Evolutionary conservation across 495 filamentous ascomycete species (phyloP), one percentile per base, ranked within the genome.

Genomic region (Niebla homalea): DNA sequence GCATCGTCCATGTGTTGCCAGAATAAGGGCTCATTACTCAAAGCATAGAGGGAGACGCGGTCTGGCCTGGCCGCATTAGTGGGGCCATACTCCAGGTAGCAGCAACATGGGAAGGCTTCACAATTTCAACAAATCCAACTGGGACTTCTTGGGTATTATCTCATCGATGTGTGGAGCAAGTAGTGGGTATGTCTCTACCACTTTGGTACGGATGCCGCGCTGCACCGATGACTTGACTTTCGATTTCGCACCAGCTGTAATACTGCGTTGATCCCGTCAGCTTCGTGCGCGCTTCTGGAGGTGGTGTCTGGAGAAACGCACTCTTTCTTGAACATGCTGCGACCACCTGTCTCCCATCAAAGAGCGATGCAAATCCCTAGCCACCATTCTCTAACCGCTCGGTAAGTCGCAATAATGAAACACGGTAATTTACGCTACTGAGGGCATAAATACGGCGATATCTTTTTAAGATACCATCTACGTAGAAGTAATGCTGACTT

Each of bases 161-260:
- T 93, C 87, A 62, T 98, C 92, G 67, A 96, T 94, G 66, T 85
- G 74, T 0, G 87, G 87, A 50, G 79, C 80, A 47, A 96, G 85
- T 15, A 84, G 74, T 1, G 92, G 92, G 68, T 89, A 95, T 40
- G 87, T 83, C 35, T 87, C 76, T 54, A 87, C 66, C 58, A 96
- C 71, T 57, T 85, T 85, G 50, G 81, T 73, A 58, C 92, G 84
- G 52, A 98, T 76, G 54, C 72, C 78, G 54, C 92, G 86, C 69
- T 94, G 88, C 38, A 85, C 87, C 16, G 89, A 95, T 58, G 90
- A 94, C 69, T 97, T 98, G 67, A 98, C 87, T 76, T 97, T 98
- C 53, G 87, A 85, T 67, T 90, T 92, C 48, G 85, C 80, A 48
- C 82, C 81, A 8, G 81, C 67, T 59, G 79, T 73, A 64, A 96